Conservation (phyloP, 441 rosid species). For the Jatropha multifida region DNA sequence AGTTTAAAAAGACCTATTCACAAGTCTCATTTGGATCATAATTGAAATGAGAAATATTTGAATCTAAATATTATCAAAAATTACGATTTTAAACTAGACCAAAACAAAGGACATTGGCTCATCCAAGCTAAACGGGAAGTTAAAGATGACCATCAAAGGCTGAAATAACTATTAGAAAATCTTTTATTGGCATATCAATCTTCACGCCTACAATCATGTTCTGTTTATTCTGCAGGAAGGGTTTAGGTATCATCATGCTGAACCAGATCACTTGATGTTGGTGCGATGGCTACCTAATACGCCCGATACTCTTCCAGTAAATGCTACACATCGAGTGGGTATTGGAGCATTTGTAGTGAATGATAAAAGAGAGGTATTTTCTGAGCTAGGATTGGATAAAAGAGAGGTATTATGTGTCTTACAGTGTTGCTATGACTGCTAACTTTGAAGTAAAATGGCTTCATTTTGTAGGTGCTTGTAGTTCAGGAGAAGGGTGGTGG, state of each 20-base stretch:
- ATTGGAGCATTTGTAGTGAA: constrained; percentile 68
- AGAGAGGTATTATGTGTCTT: no score
- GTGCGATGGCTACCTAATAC: constrained; percentile 63
- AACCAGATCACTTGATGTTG: constrained; percentile 75
- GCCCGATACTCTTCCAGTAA: constrained; percentile 51
- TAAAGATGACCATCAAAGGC: not conserved
- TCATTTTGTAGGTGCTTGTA: constrained; percentile 53
- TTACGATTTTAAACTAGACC: no score
- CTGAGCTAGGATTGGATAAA: not conserved
- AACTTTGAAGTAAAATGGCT: not conserved
- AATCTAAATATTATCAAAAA: no score
- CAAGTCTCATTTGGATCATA: no score
- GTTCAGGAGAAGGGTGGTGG: constrained; percentile 66
- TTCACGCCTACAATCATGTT: not conserved
- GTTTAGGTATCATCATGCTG: constrained; percentile 82
- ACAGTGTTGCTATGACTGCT: not conserved
- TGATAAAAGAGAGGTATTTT: constrained; percentile 41
- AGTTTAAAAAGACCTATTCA: no score
- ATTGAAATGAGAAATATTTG: no score
- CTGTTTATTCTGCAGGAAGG: constrained; percentile 53
- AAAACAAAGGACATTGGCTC: no score
- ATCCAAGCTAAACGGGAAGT: no score
- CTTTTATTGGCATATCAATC: not conserved
- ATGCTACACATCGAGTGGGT: constrained; percentile 80
- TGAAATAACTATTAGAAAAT: not conserved